Conservation (phyloP, 164 flowering plant species). For the Annona cherimola region DNA sequence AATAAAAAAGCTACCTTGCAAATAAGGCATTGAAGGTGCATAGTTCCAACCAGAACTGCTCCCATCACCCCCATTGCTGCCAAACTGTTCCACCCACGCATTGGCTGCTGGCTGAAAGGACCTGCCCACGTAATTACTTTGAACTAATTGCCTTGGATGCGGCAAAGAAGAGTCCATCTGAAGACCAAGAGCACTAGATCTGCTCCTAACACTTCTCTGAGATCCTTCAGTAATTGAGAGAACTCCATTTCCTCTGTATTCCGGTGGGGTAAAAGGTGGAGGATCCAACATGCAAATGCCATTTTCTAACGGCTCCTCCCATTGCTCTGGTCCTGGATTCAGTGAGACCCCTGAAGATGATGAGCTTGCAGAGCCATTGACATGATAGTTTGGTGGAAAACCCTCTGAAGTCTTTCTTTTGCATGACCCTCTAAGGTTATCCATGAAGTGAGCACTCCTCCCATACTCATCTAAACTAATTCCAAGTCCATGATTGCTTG, state of each 20-base stretch:
- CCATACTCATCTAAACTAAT: conserved; percentile 42
- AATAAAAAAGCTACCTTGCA: conserved; percentile 36
- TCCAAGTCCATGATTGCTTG: conserved; percentile 42
- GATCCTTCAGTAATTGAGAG: conserved; percentile 30
- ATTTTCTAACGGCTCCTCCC: conserved; percentile 30
- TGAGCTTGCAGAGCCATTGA: conserved; percentile 42
- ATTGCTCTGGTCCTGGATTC: conserved; percentile 28
- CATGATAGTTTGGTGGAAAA: conserved; percentile 29
- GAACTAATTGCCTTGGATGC: conserved; percentile 33
- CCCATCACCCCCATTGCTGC: conserved; percentile 32
- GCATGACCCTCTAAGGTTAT: conserved; percentile 43
- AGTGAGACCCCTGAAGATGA: conserved; percentile 33
- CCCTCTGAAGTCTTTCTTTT: conserved; percentile 72
- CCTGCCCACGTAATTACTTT: conserved; percentile 43
- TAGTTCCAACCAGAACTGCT: conserved; percentile 43
- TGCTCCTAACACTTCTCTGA: conserved; percentile 43
- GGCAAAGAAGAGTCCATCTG: conserved; percentile 32
- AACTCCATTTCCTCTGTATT: conserved; percentile 26
- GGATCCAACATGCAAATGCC: conserved; percentile 29
- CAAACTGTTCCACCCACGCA: conserved; percentile 45
- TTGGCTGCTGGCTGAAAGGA: conserved; percentile 35
- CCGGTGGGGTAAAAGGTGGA: conserved; percentile 28
- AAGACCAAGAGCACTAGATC: conserved; percentile 31
- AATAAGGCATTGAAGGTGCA: conserved; percentile 34
- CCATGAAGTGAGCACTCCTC: conserved; percentile 40